Percentiles rank a stretch among this genome's conserved stretches.
Evolutionary conservation across 768 basidiomycete species (phyloP).

Genomic region (Collybiopsis confluens): DNA sequence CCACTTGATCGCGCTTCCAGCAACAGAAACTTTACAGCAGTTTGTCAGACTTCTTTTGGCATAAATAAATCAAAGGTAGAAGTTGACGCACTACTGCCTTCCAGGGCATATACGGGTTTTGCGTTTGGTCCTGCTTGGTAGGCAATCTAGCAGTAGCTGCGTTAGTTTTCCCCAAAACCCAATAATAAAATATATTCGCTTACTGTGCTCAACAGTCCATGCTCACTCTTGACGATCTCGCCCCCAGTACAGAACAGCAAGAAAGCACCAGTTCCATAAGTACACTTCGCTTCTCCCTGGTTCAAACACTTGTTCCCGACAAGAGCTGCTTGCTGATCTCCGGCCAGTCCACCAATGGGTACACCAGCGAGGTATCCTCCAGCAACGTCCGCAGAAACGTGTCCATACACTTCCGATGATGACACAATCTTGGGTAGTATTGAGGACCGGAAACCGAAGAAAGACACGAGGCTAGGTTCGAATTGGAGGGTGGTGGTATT

Average conservation of each 20-base stretch:
- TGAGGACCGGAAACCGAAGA: slow-evolving; percentile 77
- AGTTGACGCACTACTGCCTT: slow-evolving; percentile 76
- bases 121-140: slow-evolving; percentile 80
- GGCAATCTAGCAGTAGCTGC: slow-evolving; percentile 53
- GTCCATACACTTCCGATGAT: slow-evolving; percentile 89
- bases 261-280: slow-evolving; percentile 97
- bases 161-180: background rate
- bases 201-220: slow-evolving; percentile 89
- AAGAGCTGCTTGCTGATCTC: slow-evolving; percentile 97
- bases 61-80: background rate
- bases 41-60: background rate
- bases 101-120: slow-evolving; percentile 87
- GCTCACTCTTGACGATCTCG: slow-evolving; percentile 78
- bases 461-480: slow-evolving; percentile 78
- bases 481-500: slow-evolving; percentile 79
- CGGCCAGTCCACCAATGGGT: slow-evolving; percentile 88
- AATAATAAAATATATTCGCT: slow-evolving; percentile 12
- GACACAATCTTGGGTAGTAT: slow-evolving; percentile 86
- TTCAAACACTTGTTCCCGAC: slow-evolving; percentile 93
- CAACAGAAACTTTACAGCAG: slow-evolving; percentile 79
- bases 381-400: slow-evolving; percentile 63
- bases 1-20: slow-evolving; percentile 96
- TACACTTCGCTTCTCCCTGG: slow-evolving; percentile 96
- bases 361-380: slow-evolving; percentile 67
- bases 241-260: slow-evolving; percentile 90